Percentiles rank a stretch among this genome's conserved stretches.
Conservation (phyloP, 2,329 filamentous ascomycete species). For the Trichoderma asperellum region DNA sequence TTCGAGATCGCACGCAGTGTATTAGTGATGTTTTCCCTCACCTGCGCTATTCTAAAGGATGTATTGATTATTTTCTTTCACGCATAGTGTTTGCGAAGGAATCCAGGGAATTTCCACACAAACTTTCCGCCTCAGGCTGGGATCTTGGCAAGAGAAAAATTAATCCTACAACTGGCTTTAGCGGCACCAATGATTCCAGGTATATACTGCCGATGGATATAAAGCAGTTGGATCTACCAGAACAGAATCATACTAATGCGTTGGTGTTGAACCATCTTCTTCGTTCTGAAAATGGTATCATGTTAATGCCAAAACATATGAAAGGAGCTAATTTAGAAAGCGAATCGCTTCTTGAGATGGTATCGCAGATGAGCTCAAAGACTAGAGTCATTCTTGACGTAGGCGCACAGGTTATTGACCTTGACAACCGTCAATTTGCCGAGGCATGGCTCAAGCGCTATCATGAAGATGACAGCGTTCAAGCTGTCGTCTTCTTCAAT, state of each 20-base stretch:
- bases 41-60: constrained; percentile 55
- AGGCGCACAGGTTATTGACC: constrained; percentile 69
- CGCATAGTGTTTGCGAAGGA: constrained; percentile 64
- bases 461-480: not conserved
- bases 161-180: constrained; percentile 66
- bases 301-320: not conserved
- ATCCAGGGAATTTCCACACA: constrained; percentile 64
- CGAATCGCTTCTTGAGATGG: not conserved
- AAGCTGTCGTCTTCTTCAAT: not conserved
- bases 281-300: constrained; percentile 47
- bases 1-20: constrained; percentile 54
- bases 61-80: constrained; percentile 66
- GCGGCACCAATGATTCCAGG: constrained; percentile 68
- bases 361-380: constrained; percentile 39
- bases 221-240: constrained; percentile 56
- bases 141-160: constrained; percentile 57
- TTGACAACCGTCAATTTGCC: constrained; percentile 59
- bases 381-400: constrained; percentile 69
- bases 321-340: not conserved
- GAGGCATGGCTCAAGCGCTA: constrained; percentile 53
- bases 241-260: constrained; percentile 68
- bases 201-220: constrained; percentile 60
- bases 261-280: constrained; percentile 65
- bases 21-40: constrained; percentile 56
- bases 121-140: constrained; percentile 69